Conservation (phyloP, 371 early-diverging fungal species). For the Mortierella sp. region DNA sequence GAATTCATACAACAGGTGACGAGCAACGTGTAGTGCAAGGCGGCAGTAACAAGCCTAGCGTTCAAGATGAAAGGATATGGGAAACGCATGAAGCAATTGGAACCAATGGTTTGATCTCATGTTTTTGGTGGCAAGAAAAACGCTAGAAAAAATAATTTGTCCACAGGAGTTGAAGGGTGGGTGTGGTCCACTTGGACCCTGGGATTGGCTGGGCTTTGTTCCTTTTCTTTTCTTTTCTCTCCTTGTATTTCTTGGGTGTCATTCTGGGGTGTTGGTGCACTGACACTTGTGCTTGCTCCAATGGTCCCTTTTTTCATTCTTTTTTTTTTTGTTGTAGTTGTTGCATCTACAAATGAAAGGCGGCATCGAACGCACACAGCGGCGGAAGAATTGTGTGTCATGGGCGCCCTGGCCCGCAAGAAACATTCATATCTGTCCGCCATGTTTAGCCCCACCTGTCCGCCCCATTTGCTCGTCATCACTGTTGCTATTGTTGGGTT, state of each 20-base stretch:
- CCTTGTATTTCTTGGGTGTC: background rate
- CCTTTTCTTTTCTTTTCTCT: background rate
- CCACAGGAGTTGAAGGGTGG: background rate
- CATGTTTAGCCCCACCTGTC: background rate
- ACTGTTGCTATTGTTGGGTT: background rate
- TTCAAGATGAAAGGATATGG: no score
- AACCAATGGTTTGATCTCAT: background rate
- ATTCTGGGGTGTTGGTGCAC: background rate
- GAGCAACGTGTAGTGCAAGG: background rate
- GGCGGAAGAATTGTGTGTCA: constrained; percentile 11
- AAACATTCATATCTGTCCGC: background rate
- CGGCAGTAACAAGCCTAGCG: background rate
- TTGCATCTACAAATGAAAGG: background rate
- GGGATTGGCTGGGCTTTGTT: constrained; percentile 8
- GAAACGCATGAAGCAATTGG: background rate
- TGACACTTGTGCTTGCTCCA: background rate
- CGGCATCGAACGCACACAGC: background rate
- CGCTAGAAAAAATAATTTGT: background rate
- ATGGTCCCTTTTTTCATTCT: background rate
- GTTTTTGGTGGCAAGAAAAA: constrained; percentile 7
- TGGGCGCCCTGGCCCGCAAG: background rate
- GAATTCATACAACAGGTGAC: background rate
- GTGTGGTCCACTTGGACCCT: constrained; percentile 1
- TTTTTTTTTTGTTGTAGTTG: background rate
- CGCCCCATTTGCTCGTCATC: background rate